Conservation (phyloP, 1,139 yeast genomes). For the Magnusiomyces ingens region DNA sequence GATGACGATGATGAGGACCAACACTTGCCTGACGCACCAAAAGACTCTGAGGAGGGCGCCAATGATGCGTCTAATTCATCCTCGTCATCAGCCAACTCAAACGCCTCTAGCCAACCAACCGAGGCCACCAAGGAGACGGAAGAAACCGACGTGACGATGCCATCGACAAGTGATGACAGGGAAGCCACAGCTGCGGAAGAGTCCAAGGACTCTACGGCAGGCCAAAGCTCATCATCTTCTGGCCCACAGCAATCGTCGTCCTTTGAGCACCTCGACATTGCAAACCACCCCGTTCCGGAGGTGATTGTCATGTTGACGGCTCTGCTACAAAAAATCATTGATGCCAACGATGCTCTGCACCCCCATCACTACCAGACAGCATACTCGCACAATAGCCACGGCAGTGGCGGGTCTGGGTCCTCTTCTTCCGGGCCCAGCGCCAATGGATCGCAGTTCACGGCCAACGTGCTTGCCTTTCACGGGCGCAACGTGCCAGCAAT, state of each 20-base stretch:
- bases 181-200: too few species aligned
- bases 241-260: slow-evolving; percentile 18
- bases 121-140: too few species aligned
- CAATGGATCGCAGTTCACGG: slow-evolving; percentile 41
- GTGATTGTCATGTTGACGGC: slow-evolving; percentile 80
- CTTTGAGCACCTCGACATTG: slow-evolving; percentile 62
- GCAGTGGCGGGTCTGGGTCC: neutral
- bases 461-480: slow-evolving; percentile 83
- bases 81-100: too few species aligned
- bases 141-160: too few species aligned
- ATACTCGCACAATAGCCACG: slow-evolving; percentile 34
- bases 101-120: too few species aligned
- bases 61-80: too few species aligned
- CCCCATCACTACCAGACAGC: slow-evolving; percentile 58
- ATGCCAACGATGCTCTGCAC: slow-evolving; percentile 82
- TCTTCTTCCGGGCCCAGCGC: slow-evolving; percentile 16
- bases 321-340: slow-evolving; percentile 75
- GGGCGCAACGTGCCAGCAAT: slow-evolving; percentile 96
- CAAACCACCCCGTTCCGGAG: slow-evolving; percentile 76
- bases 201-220: neutral
- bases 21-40: too few species aligned
- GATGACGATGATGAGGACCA: too few species aligned
- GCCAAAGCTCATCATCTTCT: slow-evolving; percentile 15
- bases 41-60: too few species aligned
- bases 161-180: too few species aligned